Conservation (phyloP, 768 basidiomycete species). For the Trametes punicea region DNA sequence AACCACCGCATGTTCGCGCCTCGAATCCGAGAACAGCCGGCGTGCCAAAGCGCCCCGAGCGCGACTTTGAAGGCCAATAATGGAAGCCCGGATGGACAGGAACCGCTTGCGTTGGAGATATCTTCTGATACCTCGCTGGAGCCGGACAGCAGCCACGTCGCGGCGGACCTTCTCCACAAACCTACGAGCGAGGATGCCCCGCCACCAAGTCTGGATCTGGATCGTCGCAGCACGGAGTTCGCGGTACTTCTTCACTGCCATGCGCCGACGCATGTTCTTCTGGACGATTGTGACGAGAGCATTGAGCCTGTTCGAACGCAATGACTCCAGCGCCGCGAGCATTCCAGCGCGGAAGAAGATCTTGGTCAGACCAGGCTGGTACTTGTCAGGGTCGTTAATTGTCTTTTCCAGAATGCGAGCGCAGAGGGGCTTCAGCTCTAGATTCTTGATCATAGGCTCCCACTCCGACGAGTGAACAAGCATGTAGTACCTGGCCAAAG, state of each 20-base stretch:
- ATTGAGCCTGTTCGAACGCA: slow-evolving; percentile 85
- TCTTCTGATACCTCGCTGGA: slow-evolving; percentile 72
- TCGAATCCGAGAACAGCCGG: slow-evolving; percentile 51
- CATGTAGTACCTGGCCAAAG: slow-evolving; percentile 83
- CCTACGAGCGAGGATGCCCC: slow-evolving; percentile 74
- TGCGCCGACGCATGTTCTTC: slow-evolving; percentile 89
- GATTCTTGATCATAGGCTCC: slow-evolving; percentile 78
- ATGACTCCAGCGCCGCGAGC: slow-evolving; percentile 91
- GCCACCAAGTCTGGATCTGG: slow-evolving; percentile 92
- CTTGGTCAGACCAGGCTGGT: slow-evolving; percentile 94
- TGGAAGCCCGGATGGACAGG: slow-evolving; percentile 53
- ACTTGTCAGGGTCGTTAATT: slow-evolving; percentile 92
- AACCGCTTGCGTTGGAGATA: slow-evolving; percentile 75
- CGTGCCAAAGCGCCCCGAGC: slow-evolving; percentile 75
- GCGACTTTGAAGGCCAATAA: slow-evolving; percentile 80
- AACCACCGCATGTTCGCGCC: slow-evolving; percentile 59
- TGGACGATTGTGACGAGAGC: slow-evolving; percentile 92
- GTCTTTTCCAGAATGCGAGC: slow-evolving; percentile 80
- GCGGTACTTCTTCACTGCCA: slow-evolving; percentile 81
- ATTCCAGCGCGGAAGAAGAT: slow-evolving; percentile 99
- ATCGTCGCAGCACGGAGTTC: slow-evolving; percentile 70
- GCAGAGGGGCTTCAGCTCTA: slow-evolving; percentile 81
- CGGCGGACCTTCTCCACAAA: slow-evolving; percentile 69
- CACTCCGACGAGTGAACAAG: slow-evolving; percentile 84
- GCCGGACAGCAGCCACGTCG: slow-evolving; percentile 67